These are phyloP conservation scores for Eutrema japonicum DNA, from an alignment of 345 rosid genomes.

Conservation along the genomic window DNA sequence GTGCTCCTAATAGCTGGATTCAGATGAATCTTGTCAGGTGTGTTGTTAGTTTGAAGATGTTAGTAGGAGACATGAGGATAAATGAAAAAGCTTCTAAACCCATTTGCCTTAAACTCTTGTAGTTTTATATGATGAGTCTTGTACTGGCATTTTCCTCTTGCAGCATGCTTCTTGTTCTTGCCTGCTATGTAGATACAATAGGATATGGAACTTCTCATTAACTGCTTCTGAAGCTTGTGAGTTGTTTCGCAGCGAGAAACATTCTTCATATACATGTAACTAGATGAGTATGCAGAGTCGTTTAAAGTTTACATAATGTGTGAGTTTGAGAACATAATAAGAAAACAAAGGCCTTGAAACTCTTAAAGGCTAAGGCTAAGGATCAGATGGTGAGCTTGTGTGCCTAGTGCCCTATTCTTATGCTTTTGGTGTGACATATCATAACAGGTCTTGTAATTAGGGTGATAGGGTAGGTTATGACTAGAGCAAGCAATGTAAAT, in stretches of 20 bases:
- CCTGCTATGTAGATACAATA: constrained; percentile 38
- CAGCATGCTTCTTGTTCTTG: constrained; percentile 27
- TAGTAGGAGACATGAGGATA: constrained; percentile 31
- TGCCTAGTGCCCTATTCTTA: neutral
- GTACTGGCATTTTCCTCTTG: constrained; percentile 18
- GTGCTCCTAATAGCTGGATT: constrained; percentile 33
- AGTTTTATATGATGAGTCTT: constrained; percentile 24
- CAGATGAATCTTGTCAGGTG: constrained; percentile 32
- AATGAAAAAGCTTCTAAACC: constrained; percentile 28
- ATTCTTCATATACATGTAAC: constrained; percentile 36
- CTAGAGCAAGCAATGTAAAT: constrained; percentile 21
- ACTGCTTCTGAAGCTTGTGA: constrained; percentile 22
- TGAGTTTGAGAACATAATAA: constrained; percentile 22
- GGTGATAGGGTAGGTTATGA: constrained; percentile 27
- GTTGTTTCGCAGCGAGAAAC: neutral
- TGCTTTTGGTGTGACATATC: constrained; percentile 4
- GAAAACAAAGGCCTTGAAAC: constrained; percentile 7
- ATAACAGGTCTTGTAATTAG: neutral
- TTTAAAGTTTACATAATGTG: neutral
- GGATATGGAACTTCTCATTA: neutral
- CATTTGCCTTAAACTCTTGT: constrained; percentile 18
- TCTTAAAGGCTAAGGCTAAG: constrained; percentile 17
- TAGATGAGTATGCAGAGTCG: constrained; percentile 14
- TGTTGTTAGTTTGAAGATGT: constrained; percentile 38
- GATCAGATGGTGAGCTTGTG: constrained; percentile 2